A percentile compares a stretch with the other conserved stretches of the same genome.
phyloP scores from a whole-genome alignment of 2,329 filamentous ascomycete species.

The Dendrostoma leiphaemia region DNA sequence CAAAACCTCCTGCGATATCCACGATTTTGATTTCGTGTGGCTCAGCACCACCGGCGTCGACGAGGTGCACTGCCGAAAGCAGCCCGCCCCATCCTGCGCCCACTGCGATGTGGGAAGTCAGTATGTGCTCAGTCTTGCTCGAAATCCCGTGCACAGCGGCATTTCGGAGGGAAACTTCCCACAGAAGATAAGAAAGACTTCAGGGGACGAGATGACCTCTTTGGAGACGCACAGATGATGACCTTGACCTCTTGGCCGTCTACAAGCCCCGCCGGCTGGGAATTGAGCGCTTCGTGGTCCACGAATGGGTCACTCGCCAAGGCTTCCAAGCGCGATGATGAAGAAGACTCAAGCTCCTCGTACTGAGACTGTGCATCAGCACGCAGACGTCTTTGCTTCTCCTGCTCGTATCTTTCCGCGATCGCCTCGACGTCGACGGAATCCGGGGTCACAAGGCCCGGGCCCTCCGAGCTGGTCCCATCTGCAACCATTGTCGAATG shows the following conservation, averaged over 20 bases:
- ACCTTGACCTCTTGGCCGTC: slow-evolving; percentile 8
- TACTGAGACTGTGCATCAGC: slow-evolving; percentile 33
- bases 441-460: not conserved
- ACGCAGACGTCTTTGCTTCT: slow-evolving; percentile 32
- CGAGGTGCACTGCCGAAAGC: slow-evolving; percentile 31
- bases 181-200: too few species aligned
- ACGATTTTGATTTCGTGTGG: slow-evolving; percentile 38
- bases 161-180: too few species aligned
- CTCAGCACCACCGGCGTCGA: slow-evolving; percentile 33
- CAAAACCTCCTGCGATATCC: slow-evolving; percentile 42
- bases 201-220: too few species aligned
- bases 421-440: slow-evolving; percentile 1
- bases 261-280: not conserved
- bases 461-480: too few species aligned
- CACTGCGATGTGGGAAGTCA: too few species aligned
- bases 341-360: slow-evolving; percentile 26
- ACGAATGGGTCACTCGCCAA: slow-evolving; percentile 35
- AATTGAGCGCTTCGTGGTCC: slow-evolving; percentile 31
- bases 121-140: too few species aligned
- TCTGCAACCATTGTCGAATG: too few species aligned
- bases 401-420: slow-evolving; percentile 30
- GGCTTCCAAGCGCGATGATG: slow-evolving; percentile 20
- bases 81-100: slow-evolving; percentile 36
- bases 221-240: too few species aligned
- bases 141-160: too few species aligned